A percentile compares a stretch with the other conserved stretches of the same genome.
Conservation (phyloP, 2,329 filamentous ascomycete genomes). For the Bretziella fagacearum region DNA sequence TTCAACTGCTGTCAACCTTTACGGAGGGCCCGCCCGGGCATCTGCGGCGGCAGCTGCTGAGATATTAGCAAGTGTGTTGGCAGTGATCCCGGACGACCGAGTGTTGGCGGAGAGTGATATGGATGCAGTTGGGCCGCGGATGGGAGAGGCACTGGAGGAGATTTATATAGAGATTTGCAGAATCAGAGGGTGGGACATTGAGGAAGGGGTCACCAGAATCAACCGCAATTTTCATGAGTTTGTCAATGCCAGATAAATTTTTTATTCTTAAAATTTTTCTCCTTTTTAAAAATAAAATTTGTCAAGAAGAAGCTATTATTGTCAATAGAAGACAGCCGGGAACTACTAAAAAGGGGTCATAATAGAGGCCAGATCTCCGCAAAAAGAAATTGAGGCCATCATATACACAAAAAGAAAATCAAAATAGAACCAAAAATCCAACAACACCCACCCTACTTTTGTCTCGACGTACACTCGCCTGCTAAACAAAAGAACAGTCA, state of each 20-base stretch:
- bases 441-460: too few relatives aligned
- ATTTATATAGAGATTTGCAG: conserved; percentile 61
- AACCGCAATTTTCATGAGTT: conserved; percentile 64
- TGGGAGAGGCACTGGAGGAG: conserved; percentile 63
- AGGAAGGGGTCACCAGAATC: conserved; percentile 51
- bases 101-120: conserved; percentile 83
- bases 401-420: too few relatives aligned
- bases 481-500: conserved; percentile 7
- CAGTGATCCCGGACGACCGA: conserved; percentile 56
- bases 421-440: too few relatives aligned
- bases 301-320: conserved; percentile 11
- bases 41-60: neutral
- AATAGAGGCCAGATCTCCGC: too few relatives aligned
- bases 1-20: conserved; percentile 64
- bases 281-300: neutral
- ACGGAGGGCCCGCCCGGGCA: neutral
- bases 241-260: conserved; percentile 17
- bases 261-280: neutral
- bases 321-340: too few relatives aligned
- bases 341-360: too few relatives aligned
- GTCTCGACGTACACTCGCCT: too few relatives aligned
- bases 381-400: too few relatives aligned
- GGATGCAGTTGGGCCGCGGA: conserved; percentile 60
- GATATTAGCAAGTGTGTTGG: conserved; percentile 36
- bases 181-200: conserved; percentile 60